Conservation (phyloP, 1,284 basidiomycete genomes). For the Trichosporon sp. region DNA sequence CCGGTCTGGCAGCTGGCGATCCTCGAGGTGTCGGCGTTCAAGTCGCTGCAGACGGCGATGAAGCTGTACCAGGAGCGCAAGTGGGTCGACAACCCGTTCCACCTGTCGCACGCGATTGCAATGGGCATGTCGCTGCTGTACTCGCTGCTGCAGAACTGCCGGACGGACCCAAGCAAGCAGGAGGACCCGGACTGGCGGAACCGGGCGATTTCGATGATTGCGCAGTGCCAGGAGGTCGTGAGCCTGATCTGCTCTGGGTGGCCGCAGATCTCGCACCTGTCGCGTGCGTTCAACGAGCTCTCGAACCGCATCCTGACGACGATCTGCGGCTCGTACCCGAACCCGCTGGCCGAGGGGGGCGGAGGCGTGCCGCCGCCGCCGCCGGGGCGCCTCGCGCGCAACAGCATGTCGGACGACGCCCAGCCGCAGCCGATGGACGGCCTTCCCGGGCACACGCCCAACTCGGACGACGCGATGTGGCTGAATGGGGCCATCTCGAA, state of each 20-base stretch:
- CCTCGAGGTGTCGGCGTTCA: slow-evolving; percentile 8
- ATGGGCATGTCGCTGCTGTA: slow-evolving; percentile 13
- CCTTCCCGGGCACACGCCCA: not conserved
- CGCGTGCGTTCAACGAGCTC: not conserved
- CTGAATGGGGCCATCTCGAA: not conserved
- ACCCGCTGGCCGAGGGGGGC: not conserved
- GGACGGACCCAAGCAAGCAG: not conserved
- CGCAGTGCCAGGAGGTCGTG: not conserved
- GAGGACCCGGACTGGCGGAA: not conserved
- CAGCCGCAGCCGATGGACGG: not conserved
- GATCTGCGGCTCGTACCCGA: not conserved
- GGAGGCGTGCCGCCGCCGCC: not conserved
- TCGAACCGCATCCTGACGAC: not conserved
- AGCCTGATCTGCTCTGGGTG: not conserved
- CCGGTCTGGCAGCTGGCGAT: not conserved
- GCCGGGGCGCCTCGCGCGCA: no score
- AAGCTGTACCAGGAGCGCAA: slow-evolving; percentile 6
- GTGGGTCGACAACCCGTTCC: slow-evolving; percentile 12
- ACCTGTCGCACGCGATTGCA: slow-evolving; percentile 9
- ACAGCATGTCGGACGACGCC: not conserved
- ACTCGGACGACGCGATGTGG: not conserved
- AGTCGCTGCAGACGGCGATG: not conserved
- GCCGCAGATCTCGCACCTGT: not conserved
- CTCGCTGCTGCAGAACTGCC: slow-evolving; percentile 6
- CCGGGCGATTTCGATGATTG: not conserved